These are phyloP conservation scores for Oryza nivara DNA, from an alignment of 176 grass and related monocot species.

Conservation along the genomic window DNA sequence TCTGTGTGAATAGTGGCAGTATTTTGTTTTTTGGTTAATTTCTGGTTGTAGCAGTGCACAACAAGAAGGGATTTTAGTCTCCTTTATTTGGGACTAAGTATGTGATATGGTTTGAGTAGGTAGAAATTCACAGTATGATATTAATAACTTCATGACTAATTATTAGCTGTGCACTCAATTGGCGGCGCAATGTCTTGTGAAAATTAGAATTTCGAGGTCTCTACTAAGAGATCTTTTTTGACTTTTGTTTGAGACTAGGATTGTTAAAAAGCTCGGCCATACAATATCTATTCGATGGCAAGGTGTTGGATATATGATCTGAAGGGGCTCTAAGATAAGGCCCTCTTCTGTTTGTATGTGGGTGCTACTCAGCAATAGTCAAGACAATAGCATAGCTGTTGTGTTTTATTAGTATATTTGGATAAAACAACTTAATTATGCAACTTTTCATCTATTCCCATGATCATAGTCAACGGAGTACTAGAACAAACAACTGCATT, in stretches of 20 bases:
- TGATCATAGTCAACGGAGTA: not conserved
- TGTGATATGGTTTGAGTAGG: not conserved
- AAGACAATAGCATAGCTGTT: slow-evolving; percentile 13
- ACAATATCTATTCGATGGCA: not conserved
- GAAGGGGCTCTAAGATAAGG: not conserved
- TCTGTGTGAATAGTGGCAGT: not conserved
- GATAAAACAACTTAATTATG: not conserved
- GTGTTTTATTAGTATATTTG: slow-evolving; percentile 32
- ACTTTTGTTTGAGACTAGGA: not conserved
- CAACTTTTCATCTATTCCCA: not conserved
- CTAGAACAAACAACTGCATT: not conserved
- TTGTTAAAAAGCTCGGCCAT: not conserved
- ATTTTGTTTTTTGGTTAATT: slow-evolving; percentile 4
- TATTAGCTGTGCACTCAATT: not conserved
- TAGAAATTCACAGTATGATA: slow-evolving; percentile 17
- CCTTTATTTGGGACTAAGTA: not conserved
- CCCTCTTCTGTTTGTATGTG: not conserved
- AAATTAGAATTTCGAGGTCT: not conserved
- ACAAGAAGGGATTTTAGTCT: not conserved
- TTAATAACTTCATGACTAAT: not conserved
- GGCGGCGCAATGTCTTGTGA: not conserved
- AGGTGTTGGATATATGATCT: slow-evolving; percentile 13
- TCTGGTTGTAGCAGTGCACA: not conserved
- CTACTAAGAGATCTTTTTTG: not conserved
- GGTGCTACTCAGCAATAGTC: not conserved